Evolutionary conservation across 73 alveolate genomes (phyloP).

Genomic region (Blepharisma stoltei): DNA sequence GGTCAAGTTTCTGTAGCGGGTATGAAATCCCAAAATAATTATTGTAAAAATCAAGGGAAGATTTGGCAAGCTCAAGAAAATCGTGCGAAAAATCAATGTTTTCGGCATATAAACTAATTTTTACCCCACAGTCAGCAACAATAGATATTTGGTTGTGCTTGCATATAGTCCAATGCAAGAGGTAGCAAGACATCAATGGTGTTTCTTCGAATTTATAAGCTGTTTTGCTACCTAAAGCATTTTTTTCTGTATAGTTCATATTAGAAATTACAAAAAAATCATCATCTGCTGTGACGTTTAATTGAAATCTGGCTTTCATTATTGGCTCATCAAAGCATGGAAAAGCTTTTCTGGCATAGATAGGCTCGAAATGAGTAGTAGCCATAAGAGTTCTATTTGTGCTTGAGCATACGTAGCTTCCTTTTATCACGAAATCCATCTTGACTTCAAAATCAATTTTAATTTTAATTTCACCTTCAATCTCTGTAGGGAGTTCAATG

Average conservation of each 20-base stretch:
- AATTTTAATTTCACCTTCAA: background rate
- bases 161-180: conserved; percentile 62
- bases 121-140: background rate
- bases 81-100: background rate
- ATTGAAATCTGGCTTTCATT: conserved; percentile 58
- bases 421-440: background rate
- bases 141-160: background rate
- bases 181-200: conserved; percentile 62
- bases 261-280: conserved; percentile 20
- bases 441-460: conserved; percentile 1
- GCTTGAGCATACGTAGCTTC: background rate
- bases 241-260: conserved; percentile 18
- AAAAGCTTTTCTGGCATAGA: conserved; percentile 61
- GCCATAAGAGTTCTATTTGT: background rate
- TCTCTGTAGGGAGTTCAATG: background rate
- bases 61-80: conserved; percentile 36
- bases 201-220: conserved; percentile 50
- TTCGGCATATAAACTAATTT: background rate
- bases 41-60: conserved; percentile 48
- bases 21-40: conserved; percentile 50
- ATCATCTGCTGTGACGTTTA: background rate
- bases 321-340: conserved; percentile 94
- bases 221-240: conserved; percentile 28
- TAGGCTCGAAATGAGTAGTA: conserved; percentile 62
- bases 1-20: conserved; percentile 64